Conservation (phyloP, 2,329 filamentous ascomycete species). For the Aspergillus quadrilineatus region DNA sequence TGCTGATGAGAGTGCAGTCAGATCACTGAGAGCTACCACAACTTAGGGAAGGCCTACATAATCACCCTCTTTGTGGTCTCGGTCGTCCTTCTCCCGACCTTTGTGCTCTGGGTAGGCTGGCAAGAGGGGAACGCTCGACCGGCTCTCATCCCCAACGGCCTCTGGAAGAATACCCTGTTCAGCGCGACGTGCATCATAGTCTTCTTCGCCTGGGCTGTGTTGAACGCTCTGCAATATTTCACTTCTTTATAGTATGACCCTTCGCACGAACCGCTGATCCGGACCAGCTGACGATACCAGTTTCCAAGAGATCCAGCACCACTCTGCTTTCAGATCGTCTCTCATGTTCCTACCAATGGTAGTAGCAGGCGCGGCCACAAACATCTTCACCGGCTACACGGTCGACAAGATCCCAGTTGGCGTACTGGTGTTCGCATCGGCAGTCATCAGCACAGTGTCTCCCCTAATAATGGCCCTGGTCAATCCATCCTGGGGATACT, state of each 20-base stretch:
- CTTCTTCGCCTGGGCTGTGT: constrained; percentile 47
- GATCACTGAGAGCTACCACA: constrained; percentile 10
- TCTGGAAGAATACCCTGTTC: constrained; percentile 61
- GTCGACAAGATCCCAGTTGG: constrained; percentile 48
- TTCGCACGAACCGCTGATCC: background rate
- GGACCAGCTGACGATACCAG: constrained; percentile 17
- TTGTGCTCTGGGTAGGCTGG: constrained; percentile 55
- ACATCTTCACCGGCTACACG: constrained; percentile 48
- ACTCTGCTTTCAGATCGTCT: constrained; percentile 47
- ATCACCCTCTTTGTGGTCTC: constrained; percentile 50
- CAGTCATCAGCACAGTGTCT: constrained; percentile 35
- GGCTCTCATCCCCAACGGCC: constrained; percentile 61
- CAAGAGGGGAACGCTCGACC: constrained; percentile 49
- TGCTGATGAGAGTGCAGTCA: constrained; percentile 37
- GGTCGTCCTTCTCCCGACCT: constrained; percentile 47
- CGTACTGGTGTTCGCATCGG: constrained; percentile 41
- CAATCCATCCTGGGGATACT: constrained; percentile 49
- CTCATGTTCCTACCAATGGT: constrained; percentile 50
- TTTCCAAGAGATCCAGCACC: constrained; percentile 52
- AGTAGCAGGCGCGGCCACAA: constrained; percentile 37
- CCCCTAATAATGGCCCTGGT: constrained; percentile 50
- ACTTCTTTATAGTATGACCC: constrained; percentile 8
- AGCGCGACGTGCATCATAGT: constrained; percentile 55
- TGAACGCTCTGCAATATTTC: constrained; percentile 47
- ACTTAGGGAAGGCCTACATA: constrained; percentile 33